Conservation (phyloP, 1,139 yeast genomes). For the Candida albicans region DNA sequence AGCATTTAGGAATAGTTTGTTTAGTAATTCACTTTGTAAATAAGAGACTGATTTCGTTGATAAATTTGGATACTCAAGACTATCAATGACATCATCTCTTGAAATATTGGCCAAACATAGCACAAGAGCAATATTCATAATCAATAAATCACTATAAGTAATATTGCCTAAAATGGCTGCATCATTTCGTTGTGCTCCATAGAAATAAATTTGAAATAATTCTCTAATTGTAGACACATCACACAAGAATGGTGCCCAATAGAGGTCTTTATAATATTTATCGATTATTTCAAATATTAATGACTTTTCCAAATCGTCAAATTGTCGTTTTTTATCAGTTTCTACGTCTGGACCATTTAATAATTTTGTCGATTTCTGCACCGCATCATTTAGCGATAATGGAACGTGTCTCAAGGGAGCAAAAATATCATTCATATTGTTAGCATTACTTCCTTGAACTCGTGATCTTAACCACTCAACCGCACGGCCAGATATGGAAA, state of each 20-base stretch:
- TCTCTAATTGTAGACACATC: slow-evolving; percentile 7
- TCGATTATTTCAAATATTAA: slow-evolving; percentile 13
- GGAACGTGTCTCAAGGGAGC: slow-evolving; percentile 14
- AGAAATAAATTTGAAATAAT: slow-evolving; percentile 13
- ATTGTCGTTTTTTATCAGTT: slow-evolving; percentile 6
- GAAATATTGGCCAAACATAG: slow-evolving; percentile 15
- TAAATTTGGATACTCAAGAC: slow-evolving; percentile 10
- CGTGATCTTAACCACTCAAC: slow-evolving; percentile 17
- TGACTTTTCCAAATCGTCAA: slow-evolving; percentile 7
- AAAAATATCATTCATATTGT: slow-evolving; percentile 9
- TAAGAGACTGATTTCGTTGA: slow-evolving; percentile 5
- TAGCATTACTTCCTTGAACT: slow-evolving; percentile 8
- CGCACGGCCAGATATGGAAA: slow-evolving; percentile 20
- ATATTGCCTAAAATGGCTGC: slow-evolving; percentile 7
- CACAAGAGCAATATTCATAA: slow-evolving; percentile 19
- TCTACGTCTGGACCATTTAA: background rate
- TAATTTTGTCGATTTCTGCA: slow-evolving; percentile 8
- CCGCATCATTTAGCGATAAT: slow-evolving; percentile 10
- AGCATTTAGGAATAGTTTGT: slow-evolving; percentile 19
- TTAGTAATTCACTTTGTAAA: slow-evolving; percentile 5
- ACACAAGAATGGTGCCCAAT: slow-evolving; percentile 13
- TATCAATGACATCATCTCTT: slow-evolving; percentile 3
- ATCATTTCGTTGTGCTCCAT: slow-evolving; percentile 10
- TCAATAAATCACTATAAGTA: slow-evolving; percentile 15
- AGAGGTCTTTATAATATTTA: slow-evolving; percentile 7